A percentile compares a stretch with the other conserved stretches of the same genome.
phyloP scores from a whole-genome alignment of 805 yeast genomes.

The Hanseniaspora singularis region DNA sequence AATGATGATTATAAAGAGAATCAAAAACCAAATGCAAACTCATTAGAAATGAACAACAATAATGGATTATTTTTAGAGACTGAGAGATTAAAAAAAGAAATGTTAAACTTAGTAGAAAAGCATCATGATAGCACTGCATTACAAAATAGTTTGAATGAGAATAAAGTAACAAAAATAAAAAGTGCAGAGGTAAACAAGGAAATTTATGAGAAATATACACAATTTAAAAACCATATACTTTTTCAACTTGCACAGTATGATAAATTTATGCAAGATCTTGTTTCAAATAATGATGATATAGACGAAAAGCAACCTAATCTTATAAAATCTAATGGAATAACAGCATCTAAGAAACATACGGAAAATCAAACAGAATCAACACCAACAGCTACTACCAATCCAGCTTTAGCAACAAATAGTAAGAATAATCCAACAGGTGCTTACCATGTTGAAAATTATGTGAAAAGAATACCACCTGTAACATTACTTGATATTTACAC shows the following conservation, averaged over 20 bases:
- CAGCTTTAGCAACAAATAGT: neutral
- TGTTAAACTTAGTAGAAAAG: neutral
- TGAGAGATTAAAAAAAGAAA: neutral
- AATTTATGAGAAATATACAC: conserved; percentile 5
- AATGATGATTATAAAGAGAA: conserved; percentile 8
- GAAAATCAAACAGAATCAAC: too few species aligned
- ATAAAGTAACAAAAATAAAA: conserved; percentile 2
- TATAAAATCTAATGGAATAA: too few species aligned
- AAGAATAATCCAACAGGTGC: too few species aligned
- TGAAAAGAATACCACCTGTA: conserved; percentile 12
- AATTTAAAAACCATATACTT: conserved; percentile 1
- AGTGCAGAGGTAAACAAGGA: neutral
- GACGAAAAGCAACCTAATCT: neutral
- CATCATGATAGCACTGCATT: neutral
- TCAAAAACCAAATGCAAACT: neutral
- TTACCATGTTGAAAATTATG: too few species aligned
- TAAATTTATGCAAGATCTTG: conserved; percentile 1
- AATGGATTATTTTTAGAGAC: neutral
- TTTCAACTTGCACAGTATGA: conserved; percentile 8
- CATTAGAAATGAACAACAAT: neutral
- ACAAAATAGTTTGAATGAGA: neutral
- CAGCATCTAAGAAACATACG: too few species aligned
- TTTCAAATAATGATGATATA: neutral
- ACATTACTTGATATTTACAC: conserved; percentile 5
- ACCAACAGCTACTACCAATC: too few species aligned